A percentile compares a stretch with the other conserved stretches of the same genome.
These are phyloP conservation scores for Cardamine resedifolia DNA, from an alignment of 345 rosid species.

Conservation along the genomic window DNA sequence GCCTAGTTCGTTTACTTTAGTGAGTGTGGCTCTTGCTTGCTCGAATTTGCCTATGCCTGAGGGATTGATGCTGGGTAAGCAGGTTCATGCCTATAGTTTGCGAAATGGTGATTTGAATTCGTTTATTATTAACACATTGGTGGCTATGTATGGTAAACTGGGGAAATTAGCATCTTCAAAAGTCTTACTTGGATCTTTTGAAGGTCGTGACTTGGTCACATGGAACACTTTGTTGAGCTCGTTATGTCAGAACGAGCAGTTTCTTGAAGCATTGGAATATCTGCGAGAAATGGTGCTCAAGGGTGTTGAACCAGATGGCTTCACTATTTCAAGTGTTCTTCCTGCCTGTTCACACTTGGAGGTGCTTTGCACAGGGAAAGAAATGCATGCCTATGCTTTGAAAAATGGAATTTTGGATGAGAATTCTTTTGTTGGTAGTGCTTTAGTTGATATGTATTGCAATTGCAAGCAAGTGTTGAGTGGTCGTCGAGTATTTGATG, in stretches of 20 bases:
- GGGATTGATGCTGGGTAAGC: slow-evolving; percentile 69
- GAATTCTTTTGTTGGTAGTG: slow-evolving; percentile 88
- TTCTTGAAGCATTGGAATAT: slow-evolving; percentile 55
- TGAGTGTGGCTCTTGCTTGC: slow-evolving; percentile 71
- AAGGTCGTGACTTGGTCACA: slow-evolving; percentile 70
- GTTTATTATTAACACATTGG: slow-evolving; percentile 70
- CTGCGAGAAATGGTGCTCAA: slow-evolving; percentile 54
- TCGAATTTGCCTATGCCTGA: slow-evolving; percentile 47
- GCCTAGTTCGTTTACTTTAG: slow-evolving; percentile 85
- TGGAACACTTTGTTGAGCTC: slow-evolving; percentile 86
- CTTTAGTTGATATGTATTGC: slow-evolving; percentile 93
- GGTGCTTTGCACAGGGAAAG: slow-evolving; percentile 61
- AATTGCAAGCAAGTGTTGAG: slow-evolving; percentile 64
- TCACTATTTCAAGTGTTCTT: slow-evolving; percentile 80
- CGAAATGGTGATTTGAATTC: slow-evolving; percentile 59
- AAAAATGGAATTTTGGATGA: slow-evolving; percentile 54
- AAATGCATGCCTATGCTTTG: slow-evolving; percentile 80
- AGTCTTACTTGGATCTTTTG: slow-evolving; percentile 49
- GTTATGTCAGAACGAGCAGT: slow-evolving; percentile 60
- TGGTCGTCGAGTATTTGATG: slow-evolving; percentile 65
- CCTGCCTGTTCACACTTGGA: slow-evolving; percentile 81
- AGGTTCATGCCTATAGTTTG: slow-evolving; percentile 68
- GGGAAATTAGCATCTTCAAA: slow-evolving; percentile 51
- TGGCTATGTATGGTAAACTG: slow-evolving; percentile 77
- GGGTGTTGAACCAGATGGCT: slow-evolving; percentile 70